Conservation (phyloP, 1,284 basidiomycete genomes). For the Leccinum subrobustum region DNA sequence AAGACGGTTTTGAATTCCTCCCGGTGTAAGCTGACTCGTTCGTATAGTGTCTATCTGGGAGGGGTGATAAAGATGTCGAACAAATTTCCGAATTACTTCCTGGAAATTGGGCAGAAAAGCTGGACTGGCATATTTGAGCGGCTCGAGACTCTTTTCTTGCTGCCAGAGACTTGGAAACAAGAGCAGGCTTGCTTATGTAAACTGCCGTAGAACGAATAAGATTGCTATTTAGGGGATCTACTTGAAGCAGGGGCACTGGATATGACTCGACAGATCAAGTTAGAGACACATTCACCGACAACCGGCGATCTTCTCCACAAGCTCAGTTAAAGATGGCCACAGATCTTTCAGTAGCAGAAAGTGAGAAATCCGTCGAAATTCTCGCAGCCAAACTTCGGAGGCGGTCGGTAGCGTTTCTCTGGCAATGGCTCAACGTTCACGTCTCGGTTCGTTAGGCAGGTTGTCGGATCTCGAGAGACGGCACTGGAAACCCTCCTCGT, state of each 20-base stretch:
- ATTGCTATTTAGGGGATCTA: slow-evolving; percentile 12
- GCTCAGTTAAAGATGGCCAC: slow-evolving; percentile 37
- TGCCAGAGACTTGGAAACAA: neutral
- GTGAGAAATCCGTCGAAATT: slow-evolving; percentile 59
- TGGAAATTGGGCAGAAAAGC: slow-evolving; percentile 82
- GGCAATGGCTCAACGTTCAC: neutral
- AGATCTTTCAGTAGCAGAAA: slow-evolving; percentile 40
- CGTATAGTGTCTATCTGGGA: slow-evolving; percentile 77
- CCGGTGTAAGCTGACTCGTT: slow-evolving; percentile 6
- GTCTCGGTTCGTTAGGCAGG: slow-evolving; percentile 58
- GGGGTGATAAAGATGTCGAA: slow-evolving; percentile 95
- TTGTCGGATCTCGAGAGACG: slow-evolving; percentile 84
- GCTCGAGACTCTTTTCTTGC: neutral
- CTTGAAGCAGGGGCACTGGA: neutral
- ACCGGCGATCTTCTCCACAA: neutral
- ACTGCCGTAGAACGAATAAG: neutral
- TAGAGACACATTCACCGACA: neutral
- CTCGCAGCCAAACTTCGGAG: slow-evolving; percentile 65
- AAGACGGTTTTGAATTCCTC: slow-evolving; percentile 34
- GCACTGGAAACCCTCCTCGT: slow-evolving; percentile 89
- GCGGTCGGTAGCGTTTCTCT: slow-evolving; percentile 47
- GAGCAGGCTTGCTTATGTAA: neutral
- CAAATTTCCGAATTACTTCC: slow-evolving; percentile 84
- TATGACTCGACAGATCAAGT: slow-evolving; percentile 14
- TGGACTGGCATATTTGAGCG: slow-evolving; percentile 75